Evolutionary conservation across 441 rosid genomes (phyloP).

Genomic region (Euphorbia celastroides): DNA sequence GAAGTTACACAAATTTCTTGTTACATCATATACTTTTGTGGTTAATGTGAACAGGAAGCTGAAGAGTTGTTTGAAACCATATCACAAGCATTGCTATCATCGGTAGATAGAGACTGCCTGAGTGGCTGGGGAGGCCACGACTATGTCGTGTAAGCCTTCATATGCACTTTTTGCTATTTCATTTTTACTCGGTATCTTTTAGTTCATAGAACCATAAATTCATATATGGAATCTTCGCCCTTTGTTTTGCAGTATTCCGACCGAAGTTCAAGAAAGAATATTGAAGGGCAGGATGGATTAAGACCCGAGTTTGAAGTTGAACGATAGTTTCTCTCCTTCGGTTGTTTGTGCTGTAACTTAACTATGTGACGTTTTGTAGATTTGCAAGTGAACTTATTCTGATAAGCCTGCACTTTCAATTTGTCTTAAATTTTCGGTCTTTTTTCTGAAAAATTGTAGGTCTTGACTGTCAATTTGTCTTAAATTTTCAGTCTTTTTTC

Average conservation of each 20-base stretch:
- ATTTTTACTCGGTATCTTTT: neutral
- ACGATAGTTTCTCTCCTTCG: neutral
- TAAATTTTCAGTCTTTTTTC: no score
- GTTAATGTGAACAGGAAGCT: constrained; percentile 50
- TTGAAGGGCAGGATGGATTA: constrained; percentile 97
- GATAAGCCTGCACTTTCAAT: no score
- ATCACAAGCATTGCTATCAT: constrained; percentile 83
- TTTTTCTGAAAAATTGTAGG: no score
- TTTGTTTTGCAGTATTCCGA: constrained; percentile 54
- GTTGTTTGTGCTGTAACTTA: constrained; percentile 1
- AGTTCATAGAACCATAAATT: neutral
- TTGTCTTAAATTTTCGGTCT: no score
- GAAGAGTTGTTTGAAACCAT: constrained; percentile 85
- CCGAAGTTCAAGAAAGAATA: constrained; percentile 75
- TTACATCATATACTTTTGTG: constrained; percentile 4
- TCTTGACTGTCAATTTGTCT: no score
- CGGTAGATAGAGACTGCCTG: constrained; percentile 91
- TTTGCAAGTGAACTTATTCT: no score
- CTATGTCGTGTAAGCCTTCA: constrained; percentile 77
- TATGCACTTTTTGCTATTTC: neutral
- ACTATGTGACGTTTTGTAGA: neutral
- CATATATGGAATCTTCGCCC: neutral
- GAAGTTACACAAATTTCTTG: no score
- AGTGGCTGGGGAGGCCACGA: constrained; percentile 99
- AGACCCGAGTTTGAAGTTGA: constrained; percentile 1